Evolutionary conservation across 2,329 filamentous ascomycete species (phyloP).

Genomic region (Monosporascus ibericus): DNA sequence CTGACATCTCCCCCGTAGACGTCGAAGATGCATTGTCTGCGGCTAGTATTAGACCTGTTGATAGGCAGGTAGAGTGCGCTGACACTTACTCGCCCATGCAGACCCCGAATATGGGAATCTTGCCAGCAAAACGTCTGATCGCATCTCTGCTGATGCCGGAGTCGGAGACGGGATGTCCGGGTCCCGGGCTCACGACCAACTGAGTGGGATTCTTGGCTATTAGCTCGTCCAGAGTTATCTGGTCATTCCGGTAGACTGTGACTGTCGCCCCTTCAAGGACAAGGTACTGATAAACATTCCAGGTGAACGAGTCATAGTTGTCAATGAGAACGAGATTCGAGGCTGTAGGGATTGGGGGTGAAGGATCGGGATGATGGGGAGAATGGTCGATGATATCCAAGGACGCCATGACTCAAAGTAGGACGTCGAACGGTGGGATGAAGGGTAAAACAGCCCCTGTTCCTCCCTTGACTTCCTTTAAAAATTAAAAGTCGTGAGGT

Average conservation of each 20-base stretch:
- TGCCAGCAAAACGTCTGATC: slow-evolving; percentile 85
- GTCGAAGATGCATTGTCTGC: slow-evolving; percentile 88
- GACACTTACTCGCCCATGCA: slow-evolving; percentile 86
- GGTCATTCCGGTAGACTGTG: slow-evolving; percentile 86
- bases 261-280: slow-evolving; percentile 92
- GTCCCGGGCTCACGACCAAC: slow-evolving; percentile 89
- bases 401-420: slow-evolving; percentile 35
- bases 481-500: too few species aligned
- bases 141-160: slow-evolving; percentile 90
- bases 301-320: slow-evolving; percentile 99
- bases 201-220: slow-evolving; percentile 83
- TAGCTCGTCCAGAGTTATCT: slow-evolving; percentile 79
- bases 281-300: slow-evolving; percentile 98
- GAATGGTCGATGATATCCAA: slow-evolving; percentile 68
- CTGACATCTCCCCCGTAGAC: slow-evolving; percentile 87
- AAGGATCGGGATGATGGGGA: slow-evolving; percentile 73
- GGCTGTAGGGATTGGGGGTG: slow-evolving; percentile 67
- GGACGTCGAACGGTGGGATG: not conserved
- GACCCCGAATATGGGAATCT: slow-evolving; percentile 93
- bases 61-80: not conserved
- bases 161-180: slow-evolving; percentile 85
- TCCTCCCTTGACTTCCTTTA: too few species aligned
- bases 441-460: not conserved
- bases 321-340: slow-evolving; percentile 93
- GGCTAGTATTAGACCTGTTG: slow-evolving; percentile 7